These are phyloP conservation scores for Diaporthe sp. DNA, from an alignment of 2,329 filamentous ascomycete genomes.

Conservation along the genomic window DNA sequence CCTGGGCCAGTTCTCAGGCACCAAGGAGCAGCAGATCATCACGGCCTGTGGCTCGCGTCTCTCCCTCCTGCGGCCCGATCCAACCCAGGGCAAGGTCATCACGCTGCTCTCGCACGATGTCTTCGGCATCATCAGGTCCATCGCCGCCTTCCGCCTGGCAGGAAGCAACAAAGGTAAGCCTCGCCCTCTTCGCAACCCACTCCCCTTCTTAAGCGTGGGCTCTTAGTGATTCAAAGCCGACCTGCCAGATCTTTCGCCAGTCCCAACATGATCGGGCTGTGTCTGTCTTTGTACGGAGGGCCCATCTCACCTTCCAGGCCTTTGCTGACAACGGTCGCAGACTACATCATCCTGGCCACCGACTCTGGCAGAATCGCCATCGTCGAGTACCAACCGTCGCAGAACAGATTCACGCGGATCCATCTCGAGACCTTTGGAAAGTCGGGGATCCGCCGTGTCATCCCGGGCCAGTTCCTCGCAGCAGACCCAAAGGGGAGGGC, in stretches of 20 bases:
- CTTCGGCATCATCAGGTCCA: conserved; percentile 92
- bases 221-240: conserved; percentile 81
- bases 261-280: conserved; percentile 42
- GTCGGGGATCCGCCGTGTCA: conserved; percentile 91
- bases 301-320: conserved; percentile 12
- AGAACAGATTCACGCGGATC: conserved; percentile 89
- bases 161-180: conserved; percentile 94
- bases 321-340: conserved; percentile 62
- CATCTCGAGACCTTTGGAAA: conserved; percentile 99
- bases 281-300: conserved; percentile 41
- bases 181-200: conserved; percentile 48
- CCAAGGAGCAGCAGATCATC: conserved; percentile 97
- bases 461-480: conserved; percentile 96
- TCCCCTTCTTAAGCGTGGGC: conserved; percentile 57
- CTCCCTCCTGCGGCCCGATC: conserved; percentile 88
- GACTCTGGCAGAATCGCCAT: conserved; percentile 97
- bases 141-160: conserved; percentile 91
- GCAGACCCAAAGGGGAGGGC: conserved; percentile 96
- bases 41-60: conserved; percentile 93
- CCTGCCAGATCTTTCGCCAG: conserved; percentile 59
- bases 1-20: conserved; percentile 94
- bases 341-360: conserved; percentile 95
- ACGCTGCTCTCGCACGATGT: conserved; percentile 92
- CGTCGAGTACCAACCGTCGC: conserved; percentile 88
- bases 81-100: conserved; percentile 86